Evolutionary conservation across 805 yeast species (phyloP).

Genomic region (Hanseniaspora nectarophila): DNA sequence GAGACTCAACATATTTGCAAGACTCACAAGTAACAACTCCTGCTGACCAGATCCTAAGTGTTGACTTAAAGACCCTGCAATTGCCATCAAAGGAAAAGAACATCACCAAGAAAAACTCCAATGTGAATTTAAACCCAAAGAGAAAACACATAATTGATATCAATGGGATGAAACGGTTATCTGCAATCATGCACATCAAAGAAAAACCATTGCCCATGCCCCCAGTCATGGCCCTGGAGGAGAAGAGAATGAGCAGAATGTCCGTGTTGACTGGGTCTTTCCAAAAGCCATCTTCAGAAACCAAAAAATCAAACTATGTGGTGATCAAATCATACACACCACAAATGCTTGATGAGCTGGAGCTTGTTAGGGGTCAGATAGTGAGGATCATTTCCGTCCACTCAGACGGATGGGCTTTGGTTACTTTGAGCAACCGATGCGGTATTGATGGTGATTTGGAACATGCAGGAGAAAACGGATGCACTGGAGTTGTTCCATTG

Average conservation of each 20-base stretch:
- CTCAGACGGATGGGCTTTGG: constrained; percentile 37
- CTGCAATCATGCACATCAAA: constrained; percentile 17
- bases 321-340: constrained; percentile 25
- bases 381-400: constrained; percentile 31
- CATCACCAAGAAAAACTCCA: neutral
- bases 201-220: constrained; percentile 20
- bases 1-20: constrained; percentile 24
- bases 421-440: constrained; percentile 9
- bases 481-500: constrained; percentile 32
- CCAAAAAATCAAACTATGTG: constrained; percentile 14
- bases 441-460: constrained; percentile 16
- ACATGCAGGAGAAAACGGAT: constrained; percentile 29
- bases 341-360: constrained; percentile 30
- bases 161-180: constrained; percentile 16
- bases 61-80: constrained; percentile 23
- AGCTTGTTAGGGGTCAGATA: constrained; percentile 25
- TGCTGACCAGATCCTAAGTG: constrained; percentile 21
- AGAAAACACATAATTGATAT: constrained; percentile 14
- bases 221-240: constrained; percentile 12
- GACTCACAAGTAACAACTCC: constrained; percentile 16
- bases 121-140: constrained; percentile 17
- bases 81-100: constrained; percentile 20
- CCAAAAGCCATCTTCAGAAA: neutral
- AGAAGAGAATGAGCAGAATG: constrained; percentile 3
- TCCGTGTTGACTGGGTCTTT: neutral